Evolutionary conservation across 495 filamentous ascomycete species (phyloP).

Genomic region (Xanthoparmelia taractica): DNA sequence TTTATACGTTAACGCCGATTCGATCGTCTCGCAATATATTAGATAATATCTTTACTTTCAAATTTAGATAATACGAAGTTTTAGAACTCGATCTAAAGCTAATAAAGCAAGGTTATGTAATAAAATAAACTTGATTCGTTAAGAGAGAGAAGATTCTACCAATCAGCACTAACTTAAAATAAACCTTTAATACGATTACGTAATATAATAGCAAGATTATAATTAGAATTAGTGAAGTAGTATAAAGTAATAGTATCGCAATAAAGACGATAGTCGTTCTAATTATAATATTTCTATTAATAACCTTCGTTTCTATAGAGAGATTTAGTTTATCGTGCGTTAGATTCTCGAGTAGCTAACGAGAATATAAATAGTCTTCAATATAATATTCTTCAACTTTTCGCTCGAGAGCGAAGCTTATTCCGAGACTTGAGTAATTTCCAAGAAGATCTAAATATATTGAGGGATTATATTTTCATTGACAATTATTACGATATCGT

Average conservation of each 20-base stretch:
- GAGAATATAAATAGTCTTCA: conserved; percentile 3
- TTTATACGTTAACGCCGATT: conserved; percentile 5
- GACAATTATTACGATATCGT: neutral
- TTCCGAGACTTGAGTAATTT: neutral
- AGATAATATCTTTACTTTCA: conserved; percentile 30
- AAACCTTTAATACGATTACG: conserved; percentile 35
- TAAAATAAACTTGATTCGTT: conserved; percentile 38
- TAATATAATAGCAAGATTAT: conserved; percentile 33
- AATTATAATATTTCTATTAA: conserved; percentile 34
- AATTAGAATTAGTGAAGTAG: conserved; percentile 32
- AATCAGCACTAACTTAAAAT: conserved; percentile 30
- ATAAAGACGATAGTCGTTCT: conserved; percentile 35
- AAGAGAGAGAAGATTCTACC: conserved; percentile 4
- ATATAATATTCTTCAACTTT: conserved; percentile 12
- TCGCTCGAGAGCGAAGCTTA: neutral
- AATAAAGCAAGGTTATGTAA: conserved; percentile 38
- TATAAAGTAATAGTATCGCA: conserved; percentile 33
- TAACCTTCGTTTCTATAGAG: conserved; percentile 33
- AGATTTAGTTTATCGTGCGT: neutral
- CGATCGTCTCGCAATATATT: conserved; percentile 17
- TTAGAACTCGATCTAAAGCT: conserved; percentile 33
- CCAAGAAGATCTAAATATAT: conserved; percentile 11
- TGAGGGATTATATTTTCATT: neutral
- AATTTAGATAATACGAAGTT: conserved; percentile 34
- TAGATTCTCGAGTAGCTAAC: conserved; percentile 11